Evolutionary conservation across 805 yeast species (phyloP).

Genomic region (Saccharomyces mikatae): DNA sequence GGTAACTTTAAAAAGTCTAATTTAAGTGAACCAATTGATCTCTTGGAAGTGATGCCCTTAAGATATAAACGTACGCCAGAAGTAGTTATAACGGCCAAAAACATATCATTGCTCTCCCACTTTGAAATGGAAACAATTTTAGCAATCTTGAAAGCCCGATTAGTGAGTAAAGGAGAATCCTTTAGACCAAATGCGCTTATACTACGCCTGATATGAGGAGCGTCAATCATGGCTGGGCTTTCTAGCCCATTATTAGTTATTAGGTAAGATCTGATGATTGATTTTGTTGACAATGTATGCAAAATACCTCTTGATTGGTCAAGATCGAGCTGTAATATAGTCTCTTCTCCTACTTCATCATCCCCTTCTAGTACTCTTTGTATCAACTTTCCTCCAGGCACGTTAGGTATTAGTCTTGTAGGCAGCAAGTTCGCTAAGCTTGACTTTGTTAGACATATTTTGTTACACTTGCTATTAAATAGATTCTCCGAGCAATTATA

Average conservation of each 20-base stretch:
- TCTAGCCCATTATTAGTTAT: conserved; percentile 34
- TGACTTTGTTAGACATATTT: conserved; percentile 67
- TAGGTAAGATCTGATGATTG: conserved; percentile 70
- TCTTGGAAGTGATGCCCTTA: conserved; percentile 30
- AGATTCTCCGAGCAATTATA: conserved; percentile 75
- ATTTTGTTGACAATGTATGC: conserved; percentile 71
- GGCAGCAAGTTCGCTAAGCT: conserved; percentile 45
- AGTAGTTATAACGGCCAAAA: conserved; percentile 66
- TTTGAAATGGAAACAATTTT: conserved; percentile 34
- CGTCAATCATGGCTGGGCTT: conserved; percentile 30
- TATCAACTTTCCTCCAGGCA: conserved; percentile 29
- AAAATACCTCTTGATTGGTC: conserved; percentile 68
- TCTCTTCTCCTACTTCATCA: conserved; percentile 35
- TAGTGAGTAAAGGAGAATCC: conserved; percentile 44
- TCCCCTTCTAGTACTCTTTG: conserved; percentile 26
- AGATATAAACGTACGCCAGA: conserved; percentile 66
- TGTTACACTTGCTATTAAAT: conserved; percentile 71
- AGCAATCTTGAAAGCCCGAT: conserved; percentile 48
- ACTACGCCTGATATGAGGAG: conserved; percentile 28
- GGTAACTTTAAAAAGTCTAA: conserved; percentile 47
- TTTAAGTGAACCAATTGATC: conserved; percentile 31
- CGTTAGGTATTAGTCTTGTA: conserved; percentile 15
- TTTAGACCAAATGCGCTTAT: conserved; percentile 33
- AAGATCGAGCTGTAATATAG: conserved; percentile 49
- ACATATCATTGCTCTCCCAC: conserved; percentile 56